Evolutionary conservation across 176 grass and related monocot genomes (phyloP).

Genomic region (Melocanna baccifera): DNA sequence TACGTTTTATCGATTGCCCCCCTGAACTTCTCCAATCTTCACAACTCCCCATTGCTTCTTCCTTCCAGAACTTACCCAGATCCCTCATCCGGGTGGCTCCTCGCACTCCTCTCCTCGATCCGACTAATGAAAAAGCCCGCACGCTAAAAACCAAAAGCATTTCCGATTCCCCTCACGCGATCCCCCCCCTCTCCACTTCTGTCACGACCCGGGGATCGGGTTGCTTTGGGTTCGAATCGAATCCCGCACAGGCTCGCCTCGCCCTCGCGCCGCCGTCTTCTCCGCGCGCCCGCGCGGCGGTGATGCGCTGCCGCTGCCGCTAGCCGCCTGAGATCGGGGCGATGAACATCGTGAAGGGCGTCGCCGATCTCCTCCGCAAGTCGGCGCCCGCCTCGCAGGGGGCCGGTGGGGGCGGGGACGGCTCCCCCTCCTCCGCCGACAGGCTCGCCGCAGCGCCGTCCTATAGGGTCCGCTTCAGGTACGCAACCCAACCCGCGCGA

Average conservation of each 20-base stretch:
- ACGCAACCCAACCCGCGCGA: background rate
- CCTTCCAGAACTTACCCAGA: slow-evolving; percentile 9
- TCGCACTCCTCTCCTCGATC: background rate
- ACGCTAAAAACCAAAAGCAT: slow-evolving; percentile 12
- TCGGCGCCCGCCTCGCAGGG: slow-evolving; percentile 51
- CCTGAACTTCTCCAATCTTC: background rate
- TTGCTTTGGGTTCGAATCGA: slow-evolving; percentile 7
- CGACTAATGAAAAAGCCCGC: background rate
- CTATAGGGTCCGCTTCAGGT: slow-evolving; percentile 87
- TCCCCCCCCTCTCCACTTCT: slow-evolving; percentile 30
- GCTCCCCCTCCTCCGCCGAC: slow-evolving; percentile 15
- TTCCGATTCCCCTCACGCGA: slow-evolving; percentile 33
- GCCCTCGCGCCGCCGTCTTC: background rate
- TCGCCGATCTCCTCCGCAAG: slow-evolving; percentile 94
- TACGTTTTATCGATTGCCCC: background rate
- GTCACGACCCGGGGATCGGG: slow-evolving; percentile 26
- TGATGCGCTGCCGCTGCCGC: slow-evolving; percentile 49
- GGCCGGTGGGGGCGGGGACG: background rate
- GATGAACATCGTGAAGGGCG: slow-evolving; percentile 97
- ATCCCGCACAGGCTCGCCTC: background rate
- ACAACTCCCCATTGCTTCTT: background rate
- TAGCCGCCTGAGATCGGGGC: slow-evolving; percentile 47
- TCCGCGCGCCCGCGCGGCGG: slow-evolving; percentile 14
- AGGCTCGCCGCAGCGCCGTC: slow-evolving; percentile 52
- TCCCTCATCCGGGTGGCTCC: background rate